A percentile compares a stretch with the other conserved stretches of the same genome.
These are phyloP conservation scores for Ceratocystis cubensis DNA, from an alignment of 2,329 filamentous ascomycete genomes.

Conservation along the genomic window DNA sequence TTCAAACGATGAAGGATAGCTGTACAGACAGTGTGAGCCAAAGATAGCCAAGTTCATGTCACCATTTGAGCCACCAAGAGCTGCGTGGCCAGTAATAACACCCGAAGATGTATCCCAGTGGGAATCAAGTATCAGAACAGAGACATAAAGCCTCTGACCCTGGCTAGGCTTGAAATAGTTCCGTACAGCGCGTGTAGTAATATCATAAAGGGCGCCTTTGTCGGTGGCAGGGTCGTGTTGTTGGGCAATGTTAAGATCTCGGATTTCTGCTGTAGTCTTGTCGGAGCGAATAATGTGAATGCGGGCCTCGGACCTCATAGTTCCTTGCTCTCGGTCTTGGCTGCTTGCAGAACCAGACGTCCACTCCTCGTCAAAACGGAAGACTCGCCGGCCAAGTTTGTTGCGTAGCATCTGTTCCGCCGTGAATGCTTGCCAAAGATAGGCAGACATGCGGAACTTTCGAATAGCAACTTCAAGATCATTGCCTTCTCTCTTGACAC, in stretches of 20 bases:
- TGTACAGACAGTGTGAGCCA: conserved; percentile 82
- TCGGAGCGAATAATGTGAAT: conserved; percentile 73
- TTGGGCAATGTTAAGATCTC: conserved; percentile 64
- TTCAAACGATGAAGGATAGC: conserved; percentile 78
- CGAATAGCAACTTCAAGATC: conserved; percentile 63
- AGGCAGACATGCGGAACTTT: conserved; percentile 91
- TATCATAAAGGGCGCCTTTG: conserved; percentile 60
- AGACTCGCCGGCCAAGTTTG: conserved; percentile 70
- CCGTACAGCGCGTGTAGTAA: conserved; percentile 65
- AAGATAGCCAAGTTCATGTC: conserved; percentile 76
- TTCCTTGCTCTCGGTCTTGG: conserved; percentile 56
- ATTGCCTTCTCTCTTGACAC: conserved; percentile 69
- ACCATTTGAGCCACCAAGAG: conserved; percentile 62
- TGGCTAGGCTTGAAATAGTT: conserved; percentile 60
- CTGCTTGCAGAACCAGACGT: conserved; percentile 66
- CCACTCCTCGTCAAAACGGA: conserved; percentile 94
- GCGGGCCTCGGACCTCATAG: conserved; percentile 81
- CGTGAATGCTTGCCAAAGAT: conserved; percentile 94
- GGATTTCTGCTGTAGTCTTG: conserved; percentile 74
- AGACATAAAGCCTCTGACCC: conserved; percentile 79
- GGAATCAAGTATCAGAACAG: conserved; percentile 72
- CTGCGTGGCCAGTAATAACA: conserved; percentile 67
- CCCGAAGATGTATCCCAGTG: conserved; percentile 69
- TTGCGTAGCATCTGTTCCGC: conserved; percentile 92
- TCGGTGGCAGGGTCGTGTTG: conserved; percentile 58